Evolutionary conservation across 148 eudicot genomes (phyloP), one percentile per base, ranked within the genome.

Genomic region (Rheum nobile): DNA sequence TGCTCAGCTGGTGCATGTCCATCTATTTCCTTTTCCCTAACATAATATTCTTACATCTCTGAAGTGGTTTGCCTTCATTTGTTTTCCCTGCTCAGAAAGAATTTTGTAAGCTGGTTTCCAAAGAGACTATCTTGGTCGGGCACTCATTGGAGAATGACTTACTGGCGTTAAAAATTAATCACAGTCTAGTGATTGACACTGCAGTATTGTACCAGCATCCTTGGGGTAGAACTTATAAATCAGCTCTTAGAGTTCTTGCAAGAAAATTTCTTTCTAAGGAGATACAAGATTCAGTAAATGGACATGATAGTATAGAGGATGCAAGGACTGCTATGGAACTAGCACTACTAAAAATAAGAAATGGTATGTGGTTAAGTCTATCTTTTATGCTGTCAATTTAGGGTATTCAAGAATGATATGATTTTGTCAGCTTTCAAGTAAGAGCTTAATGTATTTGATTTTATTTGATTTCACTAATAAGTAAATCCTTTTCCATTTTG

Each of bases 301-400:
- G 98, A 38, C 98, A 95, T 83, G 98, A 95, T 79, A 95, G 98
- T 72, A 69, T 86, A 72, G 98, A 95, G 82, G 98, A 95, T 90
- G 98, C 98, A 26, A 90, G 86, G 84, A 86, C 98, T 38, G 79
- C 98, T 31, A 61, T 95, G 88, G 97, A 91, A 73, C 82, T 95
- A 75, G 97, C 96, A 69, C 78, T 91, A 72, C 82, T 95, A 43
- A 95, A 95, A 76, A 77, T 95, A 46, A 84, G 57, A 84, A 78
- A 95, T 76, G 98, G 70, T 65, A 57, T 26, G 21, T 32, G 39
- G 9, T 65, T 63, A 31, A 32, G 21, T 14, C 70, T 55, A 8
- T 12, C 63, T 26, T 59, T 28, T 26, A 26, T 24, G 34, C 28
- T 59, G 17, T 59, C 67, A 59, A 59, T 24, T 59, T 26, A 50